phyloP scores from a whole-genome alignment of 2,329 filamentous ascomycete genomes.

The Claviceps digitariae region DNA sequence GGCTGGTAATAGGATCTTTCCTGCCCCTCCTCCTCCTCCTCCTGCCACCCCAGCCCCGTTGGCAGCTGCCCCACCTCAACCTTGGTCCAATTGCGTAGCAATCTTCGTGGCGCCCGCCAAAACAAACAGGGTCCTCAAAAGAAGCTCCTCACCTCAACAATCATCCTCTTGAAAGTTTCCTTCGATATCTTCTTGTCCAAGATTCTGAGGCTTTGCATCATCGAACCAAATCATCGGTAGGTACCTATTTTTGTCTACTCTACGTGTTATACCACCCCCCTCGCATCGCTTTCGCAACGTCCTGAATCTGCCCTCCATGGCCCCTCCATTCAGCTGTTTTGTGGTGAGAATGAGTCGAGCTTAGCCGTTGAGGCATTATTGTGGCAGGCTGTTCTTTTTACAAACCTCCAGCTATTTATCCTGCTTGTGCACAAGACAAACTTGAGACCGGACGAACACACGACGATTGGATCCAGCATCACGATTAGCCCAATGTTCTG shows the following conservation, averaged over 20 bases:
- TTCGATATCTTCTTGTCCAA: background rate
- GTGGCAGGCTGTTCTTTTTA: background rate
- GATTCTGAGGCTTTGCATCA: background rate
- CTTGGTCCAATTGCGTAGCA: constrained; percentile 5
- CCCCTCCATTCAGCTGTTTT: background rate
- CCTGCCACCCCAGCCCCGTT: background rate
- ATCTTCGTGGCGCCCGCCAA: constrained; percentile 3
- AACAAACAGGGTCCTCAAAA: constrained; percentile 3
- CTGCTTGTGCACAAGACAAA: background rate
- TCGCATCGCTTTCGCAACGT: background rate
- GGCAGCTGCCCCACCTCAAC: constrained; percentile 11
- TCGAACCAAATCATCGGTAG: background rate
- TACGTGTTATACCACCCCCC: background rate
- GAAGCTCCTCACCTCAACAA: constrained; percentile 4
- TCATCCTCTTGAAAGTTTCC: background rate
- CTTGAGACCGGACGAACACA: background rate
- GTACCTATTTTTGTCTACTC: background rate
- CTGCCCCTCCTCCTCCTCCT: constrained; percentile 6
- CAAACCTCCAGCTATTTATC: background rate
- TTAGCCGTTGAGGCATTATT: constrained; percentile 2
- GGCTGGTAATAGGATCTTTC: constrained; percentile 10
- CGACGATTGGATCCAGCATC: too few relatives aligned
- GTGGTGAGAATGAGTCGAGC: background rate
- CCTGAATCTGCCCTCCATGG: background rate
- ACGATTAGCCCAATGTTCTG: background rate